These are phyloP conservation scores for Trametes polyzona DNA, from an alignment of 1,284 basidiomycete genomes.

Conservation along the genomic window DNA sequence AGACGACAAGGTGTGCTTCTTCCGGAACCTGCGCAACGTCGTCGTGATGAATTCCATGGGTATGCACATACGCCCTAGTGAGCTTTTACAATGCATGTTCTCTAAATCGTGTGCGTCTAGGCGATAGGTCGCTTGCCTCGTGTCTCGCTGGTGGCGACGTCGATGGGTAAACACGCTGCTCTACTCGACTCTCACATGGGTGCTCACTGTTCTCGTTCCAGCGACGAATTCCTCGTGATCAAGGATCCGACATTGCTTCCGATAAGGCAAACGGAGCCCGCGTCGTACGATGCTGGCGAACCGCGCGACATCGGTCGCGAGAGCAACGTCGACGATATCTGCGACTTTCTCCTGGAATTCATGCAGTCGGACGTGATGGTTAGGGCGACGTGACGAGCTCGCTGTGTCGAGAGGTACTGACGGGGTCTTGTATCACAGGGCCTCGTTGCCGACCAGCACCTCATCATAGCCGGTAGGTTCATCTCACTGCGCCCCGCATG, in stretches of 20 bases:
- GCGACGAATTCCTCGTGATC: constrained; percentile 41
- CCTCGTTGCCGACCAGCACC: constrained; percentile 64
- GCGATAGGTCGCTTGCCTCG: constrained; percentile 65
- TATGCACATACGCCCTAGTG: constrained; percentile 33
- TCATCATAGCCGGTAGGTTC: constrained; percentile 67
- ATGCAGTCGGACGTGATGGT: constrained; percentile 81
- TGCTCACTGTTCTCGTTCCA: constrained; percentile 7
- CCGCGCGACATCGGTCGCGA: constrained; percentile 41
- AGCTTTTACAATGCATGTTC: too few species aligned
- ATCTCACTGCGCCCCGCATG: background rate
- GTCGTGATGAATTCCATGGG: constrained; percentile 74
- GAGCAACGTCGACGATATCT: constrained; percentile 74
- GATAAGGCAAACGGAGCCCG: constrained; percentile 49
- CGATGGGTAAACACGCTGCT: constrained; percentile 57
- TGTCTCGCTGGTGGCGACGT: constrained; percentile 75
- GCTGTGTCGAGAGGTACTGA: too few species aligned
- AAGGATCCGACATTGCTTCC: constrained; percentile 54
- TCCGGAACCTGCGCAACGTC: constrained; percentile 66
- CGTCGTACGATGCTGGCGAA: constrained; percentile 47
- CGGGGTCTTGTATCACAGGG: constrained; percentile 47
- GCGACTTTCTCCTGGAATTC: constrained; percentile 82
- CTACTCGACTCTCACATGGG: background rate
- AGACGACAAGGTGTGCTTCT: constrained; percentile 55
- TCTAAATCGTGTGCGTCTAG: constrained; percentile 36
- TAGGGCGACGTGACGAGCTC: background rate